These are phyloP conservation scores for Scedosporium minutisporum DNA, from an alignment of 2,329 filamentous ascomycete genomes.

Conservation along the genomic window DNA sequence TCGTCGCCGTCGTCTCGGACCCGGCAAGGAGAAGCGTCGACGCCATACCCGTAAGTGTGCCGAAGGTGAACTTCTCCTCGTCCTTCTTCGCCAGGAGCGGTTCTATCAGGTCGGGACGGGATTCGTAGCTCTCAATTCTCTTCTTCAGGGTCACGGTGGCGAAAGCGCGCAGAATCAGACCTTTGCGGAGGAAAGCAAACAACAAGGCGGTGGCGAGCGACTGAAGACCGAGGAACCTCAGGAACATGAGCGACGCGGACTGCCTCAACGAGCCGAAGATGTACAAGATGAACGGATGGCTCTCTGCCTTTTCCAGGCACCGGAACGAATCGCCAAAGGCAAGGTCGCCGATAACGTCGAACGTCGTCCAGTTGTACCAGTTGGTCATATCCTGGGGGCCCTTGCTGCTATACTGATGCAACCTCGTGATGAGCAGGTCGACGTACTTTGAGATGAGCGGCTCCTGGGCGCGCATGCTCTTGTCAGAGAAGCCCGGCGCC, in stretches of 20 bases:
- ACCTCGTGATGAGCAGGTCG: slow-evolving; percentile 15
- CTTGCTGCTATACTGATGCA: slow-evolving; percentile 10
- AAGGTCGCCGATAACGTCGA: slow-evolving; percentile 22
- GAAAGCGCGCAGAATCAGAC: neutral
- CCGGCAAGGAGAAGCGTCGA: slow-evolving; percentile 19
- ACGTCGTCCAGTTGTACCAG: slow-evolving; percentile 20
- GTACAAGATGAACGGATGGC: slow-evolving; percentile 17
- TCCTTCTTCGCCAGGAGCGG: slow-evolving; percentile 12
- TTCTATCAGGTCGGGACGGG: slow-evolving; percentile 14
- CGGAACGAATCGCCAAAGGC: slow-evolving; percentile 20
- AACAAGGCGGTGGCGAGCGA: slow-evolving; percentile 7
- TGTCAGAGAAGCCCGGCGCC: slow-evolving; percentile 19
- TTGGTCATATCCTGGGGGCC: slow-evolving; percentile 14
- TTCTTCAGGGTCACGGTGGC: slow-evolving; percentile 7
- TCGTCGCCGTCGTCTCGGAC: slow-evolving; percentile 24
- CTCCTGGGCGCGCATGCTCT: slow-evolving; percentile 21
- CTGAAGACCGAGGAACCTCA: slow-evolving; percentile 7
- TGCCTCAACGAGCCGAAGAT: slow-evolving; percentile 14
- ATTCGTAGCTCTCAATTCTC: slow-evolving; percentile 10
- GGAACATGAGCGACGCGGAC: slow-evolving; percentile 9
- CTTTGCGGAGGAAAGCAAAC: slow-evolving; percentile 7
- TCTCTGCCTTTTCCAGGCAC: slow-evolving; percentile 14
- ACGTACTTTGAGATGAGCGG: slow-evolving; percentile 17
- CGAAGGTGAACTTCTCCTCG: slow-evolving; percentile 7
- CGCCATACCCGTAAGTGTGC: slow-evolving; percentile 11